phyloP scores from a whole-genome alignment of 495 filamentous ascomycete genomes.

The Lindgomyces ingoldianus region DNA sequence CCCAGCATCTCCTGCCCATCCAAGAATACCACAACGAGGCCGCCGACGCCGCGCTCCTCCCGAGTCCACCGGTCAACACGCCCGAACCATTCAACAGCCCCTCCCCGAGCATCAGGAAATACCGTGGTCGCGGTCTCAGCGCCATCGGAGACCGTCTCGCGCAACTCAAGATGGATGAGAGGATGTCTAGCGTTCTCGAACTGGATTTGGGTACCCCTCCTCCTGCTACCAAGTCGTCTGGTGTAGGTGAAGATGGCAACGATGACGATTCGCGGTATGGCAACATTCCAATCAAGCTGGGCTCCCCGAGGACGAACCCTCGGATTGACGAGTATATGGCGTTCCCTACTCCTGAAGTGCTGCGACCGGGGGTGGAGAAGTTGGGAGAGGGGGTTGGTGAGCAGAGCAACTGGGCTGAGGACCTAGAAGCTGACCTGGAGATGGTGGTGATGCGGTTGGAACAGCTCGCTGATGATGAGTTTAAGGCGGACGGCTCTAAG shows the following conservation, averaged over 20 bases:
- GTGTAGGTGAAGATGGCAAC: background rate
- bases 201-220: background rate
- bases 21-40: constrained; percentile 25
- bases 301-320: constrained; percentile 9
- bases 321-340: constrained; percentile 14
- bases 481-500: background rate
- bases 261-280: background rate
- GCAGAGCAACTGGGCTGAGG: constrained; percentile 19
- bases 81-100: constrained; percentile 21
- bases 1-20: constrained; percentile 22
- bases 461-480: constrained; percentile 26
- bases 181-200: constrained; percentile 3
- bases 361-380: too few species aligned
- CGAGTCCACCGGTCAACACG: constrained; percentile 35
- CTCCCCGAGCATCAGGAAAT: constrained; percentile 5
- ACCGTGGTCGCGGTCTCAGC: constrained; percentile 12
- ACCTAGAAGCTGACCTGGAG: constrained; percentile 5
- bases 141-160: constrained; percentile 19
- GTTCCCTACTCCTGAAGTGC: background rate
- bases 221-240: too few species aligned
- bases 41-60: constrained; percentile 15
- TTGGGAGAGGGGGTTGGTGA: constrained; percentile 16
- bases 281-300: constrained; percentile 15
- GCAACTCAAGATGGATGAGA: constrained; percentile 8
- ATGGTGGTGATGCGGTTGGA: constrained; percentile 4